A percentile compares a stretch with the other conserved stretches of the same genome.
phyloP scores from a whole-genome alignment of 139 green algal species.

The Picochlorum sp. region DNA sequence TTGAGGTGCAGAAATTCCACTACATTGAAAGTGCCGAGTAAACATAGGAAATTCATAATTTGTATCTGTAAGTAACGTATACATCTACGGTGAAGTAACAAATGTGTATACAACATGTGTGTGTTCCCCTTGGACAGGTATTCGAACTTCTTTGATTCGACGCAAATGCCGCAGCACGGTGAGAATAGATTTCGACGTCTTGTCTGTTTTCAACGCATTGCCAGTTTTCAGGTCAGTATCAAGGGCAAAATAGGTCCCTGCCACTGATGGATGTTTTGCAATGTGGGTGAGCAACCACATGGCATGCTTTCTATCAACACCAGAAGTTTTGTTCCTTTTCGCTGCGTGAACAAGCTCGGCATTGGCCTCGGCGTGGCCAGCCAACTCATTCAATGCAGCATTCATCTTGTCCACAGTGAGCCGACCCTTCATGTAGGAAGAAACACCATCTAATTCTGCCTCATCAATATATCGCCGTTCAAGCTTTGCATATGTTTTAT shows the following conservation, averaged over 20 bases:
- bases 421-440: conserved; percentile 55
- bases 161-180: conserved; percentile 66
- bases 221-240: conserved; percentile 58
- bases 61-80: too few relatives aligned
- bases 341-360: conserved; percentile 30
- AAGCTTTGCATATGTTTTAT: background rate
- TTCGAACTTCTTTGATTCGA: conserved; percentile 44
- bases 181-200: conserved; percentile 60
- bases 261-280: conserved; percentile 48
- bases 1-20: conserved; percentile 24
- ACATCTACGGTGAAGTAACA: background rate
- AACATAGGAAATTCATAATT: conserved; percentile 2
- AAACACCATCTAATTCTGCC: conserved; percentile 43
- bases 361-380: conserved; percentile 38
- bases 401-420: conserved; percentile 66
- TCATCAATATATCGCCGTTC: conserved; percentile 50
- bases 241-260: conserved; percentile 49
- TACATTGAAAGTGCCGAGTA: conserved; percentile 16
- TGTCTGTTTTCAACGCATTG: conserved; percentile 46
- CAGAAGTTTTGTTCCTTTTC: conserved; percentile 26
- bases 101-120: conserved; percentile 21
- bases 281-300: conserved; percentile 43
- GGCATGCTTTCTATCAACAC: conserved; percentile 48
- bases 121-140: conserved; percentile 16
- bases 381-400: conserved; percentile 59